phyloP scores from a whole-genome alignment of 1,284 basidiomycete genomes.

The Tilletiopsis washingtonensis region DNA sequence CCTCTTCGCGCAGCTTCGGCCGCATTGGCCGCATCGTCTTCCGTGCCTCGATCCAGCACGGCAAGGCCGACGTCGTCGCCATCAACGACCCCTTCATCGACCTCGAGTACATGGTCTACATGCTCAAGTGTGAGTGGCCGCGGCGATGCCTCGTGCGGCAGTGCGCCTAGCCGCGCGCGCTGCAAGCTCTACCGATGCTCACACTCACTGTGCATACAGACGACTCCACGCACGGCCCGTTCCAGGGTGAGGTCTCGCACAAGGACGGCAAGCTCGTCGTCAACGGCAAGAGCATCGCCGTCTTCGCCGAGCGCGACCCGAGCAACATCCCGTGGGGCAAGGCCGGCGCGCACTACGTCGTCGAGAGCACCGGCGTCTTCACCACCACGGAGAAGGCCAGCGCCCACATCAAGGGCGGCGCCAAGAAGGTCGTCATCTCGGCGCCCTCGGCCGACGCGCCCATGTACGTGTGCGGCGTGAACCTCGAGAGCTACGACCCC shows the following conservation, averaged over 20 bases:
- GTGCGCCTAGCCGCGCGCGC: too few relatives aligned
- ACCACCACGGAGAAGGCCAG: conserved; percentile 82
- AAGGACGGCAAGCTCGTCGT: conserved; percentile 87
- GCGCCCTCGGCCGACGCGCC: conserved; percentile 97
- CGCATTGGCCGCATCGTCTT: conserved; percentile 64
- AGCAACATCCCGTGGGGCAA: conserved; percentile 74
- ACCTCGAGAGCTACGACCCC: conserved; percentile 87
- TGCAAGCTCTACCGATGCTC: too few relatives aligned
- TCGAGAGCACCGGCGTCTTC: conserved; percentile 99
- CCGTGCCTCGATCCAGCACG: conserved; percentile 59
- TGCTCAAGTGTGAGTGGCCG: conserved; percentile 73
- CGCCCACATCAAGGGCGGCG: conserved; percentile 94
- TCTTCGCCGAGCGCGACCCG: conserved; percentile 79
- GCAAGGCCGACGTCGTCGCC: conserved; percentile 36
- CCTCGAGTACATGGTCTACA: conserved; percentile 71
- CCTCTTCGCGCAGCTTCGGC: conserved; percentile 33
- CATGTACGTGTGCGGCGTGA: conserved; percentile 80
- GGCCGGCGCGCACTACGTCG: conserved; percentile 80
- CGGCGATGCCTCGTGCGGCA: background rate
- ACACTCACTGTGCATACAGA: conserved; percentile 35
- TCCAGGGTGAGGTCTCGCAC: conserved; percentile 73
- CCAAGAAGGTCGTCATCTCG: conserved; percentile 99
- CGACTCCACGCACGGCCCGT: conserved; percentile 94
- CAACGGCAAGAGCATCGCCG: conserved; percentile 68
- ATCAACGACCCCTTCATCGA: conserved; percentile 75